Conservation (phyloP, 768 basidiomycete genomes). For the Hygrophoropsis aurantiaca region DNA sequence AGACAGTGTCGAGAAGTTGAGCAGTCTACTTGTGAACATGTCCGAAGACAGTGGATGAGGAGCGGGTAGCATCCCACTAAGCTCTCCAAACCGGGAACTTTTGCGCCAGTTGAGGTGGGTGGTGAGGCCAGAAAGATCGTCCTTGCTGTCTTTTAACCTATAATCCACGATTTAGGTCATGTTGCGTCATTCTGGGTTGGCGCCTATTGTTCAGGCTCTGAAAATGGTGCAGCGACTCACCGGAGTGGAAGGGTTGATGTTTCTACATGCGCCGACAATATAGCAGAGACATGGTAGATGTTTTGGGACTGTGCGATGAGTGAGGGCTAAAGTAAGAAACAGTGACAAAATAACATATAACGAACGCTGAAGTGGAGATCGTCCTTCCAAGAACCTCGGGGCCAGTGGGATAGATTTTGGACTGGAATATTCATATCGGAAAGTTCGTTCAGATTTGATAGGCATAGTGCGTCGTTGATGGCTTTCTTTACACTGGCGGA, state of each 20-base stretch:
- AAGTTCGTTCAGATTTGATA: conserved; percentile 49
- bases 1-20: conserved; percentile 41
- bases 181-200: background rate
- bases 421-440: conserved; percentile 54
- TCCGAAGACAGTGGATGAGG: conserved; percentile 27
- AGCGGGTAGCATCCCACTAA: conserved; percentile 54
- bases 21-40: conserved; percentile 25
- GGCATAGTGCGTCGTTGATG: conserved; percentile 63
- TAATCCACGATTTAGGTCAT: background rate
- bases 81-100: conserved; percentile 51
- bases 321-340: conserved; percentile 4
- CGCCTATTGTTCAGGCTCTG: background rate
- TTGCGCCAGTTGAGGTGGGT: conserved; percentile 54
- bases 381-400: conserved; percentile 26
- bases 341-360: conserved; percentile 25
- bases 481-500: conserved; percentile 38
- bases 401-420: conserved; percentile 45
- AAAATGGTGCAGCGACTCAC: conserved; percentile 28
- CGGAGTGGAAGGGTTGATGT: conserved; percentile 58
- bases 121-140: conserved; percentile 46
- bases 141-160: conserved; percentile 34
- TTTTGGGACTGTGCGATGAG: conserved; percentile 27
- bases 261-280: conserved; percentile 60
- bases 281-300: conserved; percentile 53
- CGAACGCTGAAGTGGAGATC: conserved; percentile 17